Base-by-base conservation (phyloP, 352 stramenopile genomes). In the Pythium plurisporium region DNA sequence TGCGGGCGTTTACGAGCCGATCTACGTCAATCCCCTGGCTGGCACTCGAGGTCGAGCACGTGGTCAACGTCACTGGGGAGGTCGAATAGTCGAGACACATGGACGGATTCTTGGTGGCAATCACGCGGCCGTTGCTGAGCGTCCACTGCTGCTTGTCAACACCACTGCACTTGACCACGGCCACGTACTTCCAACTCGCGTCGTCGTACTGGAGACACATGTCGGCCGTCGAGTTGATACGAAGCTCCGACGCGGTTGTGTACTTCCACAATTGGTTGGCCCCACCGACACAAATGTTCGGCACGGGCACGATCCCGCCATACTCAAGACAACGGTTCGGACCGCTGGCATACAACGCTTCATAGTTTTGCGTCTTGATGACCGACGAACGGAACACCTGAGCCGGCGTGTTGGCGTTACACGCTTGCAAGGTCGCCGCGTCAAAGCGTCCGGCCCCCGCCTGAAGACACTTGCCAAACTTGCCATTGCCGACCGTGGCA, bases 71-170 rank as follows among this genome's bases (percentile, higher is more conserved):
- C n/a, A n/a, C n/a, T n/a, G n/a, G n/a, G n/a, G n/a, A n/a, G n/a
- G n/a, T n/a, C n/a, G n/a, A n/a, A n/a, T n/a, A n/a, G n/a, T n/a
- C n/a, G n/a, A n/a, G n/a, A n/a, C n/a, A n/a, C n/a, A n/a, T n/a
- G n/a, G n/a, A n/a, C n/a, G n/a, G n/a, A n/a, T n/a, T n/a, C n/a
- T n/a, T n/a, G n/a, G n/a, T n/a, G n/a, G n/a, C n/a, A n/a, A n/a
- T n/a, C n/a, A n/a, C n/a, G n/a, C n/a, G n/a, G n/a, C n/a, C n/a
- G n/a, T n/a, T 7, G 17, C 38, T 31, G 11, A 65, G 33, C 4
- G 40, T 42, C 56, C 56, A 64, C 19, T 64, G 44, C 23, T 64
- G 56, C 23, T 59, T 58, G 41, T 23, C 40, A 3, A 23, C 46
- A 5, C 42, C 43, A 12, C 19, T 54, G 48, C 56, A 59, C 14